phyloP scores from a whole-genome alignment of 129 eudicot genomes.

The Arctium lappa region DNA sequence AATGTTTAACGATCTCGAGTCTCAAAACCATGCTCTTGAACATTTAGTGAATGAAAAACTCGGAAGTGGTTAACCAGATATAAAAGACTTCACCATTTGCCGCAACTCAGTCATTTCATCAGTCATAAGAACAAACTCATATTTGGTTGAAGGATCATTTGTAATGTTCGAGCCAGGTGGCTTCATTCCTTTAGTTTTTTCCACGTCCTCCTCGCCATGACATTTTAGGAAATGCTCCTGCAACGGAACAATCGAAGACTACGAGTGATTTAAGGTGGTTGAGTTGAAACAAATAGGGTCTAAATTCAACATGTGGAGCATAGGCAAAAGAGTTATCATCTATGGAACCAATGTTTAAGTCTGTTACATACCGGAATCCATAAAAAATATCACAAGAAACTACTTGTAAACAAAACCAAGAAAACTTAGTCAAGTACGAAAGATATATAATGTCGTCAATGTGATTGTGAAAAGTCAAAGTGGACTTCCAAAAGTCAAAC shows the following conservation, averaged over 20 bases:
- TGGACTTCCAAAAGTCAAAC: conserved; percentile 4
- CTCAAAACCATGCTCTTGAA: too few species aligned
- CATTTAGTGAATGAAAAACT: too few species aligned
- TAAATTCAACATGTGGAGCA: conserved; percentile 45
- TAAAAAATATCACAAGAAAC: conserved; percentile 66
- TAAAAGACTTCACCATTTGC: too few species aligned
- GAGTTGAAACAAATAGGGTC: conserved; percentile 49
- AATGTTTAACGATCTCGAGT: too few species aligned
- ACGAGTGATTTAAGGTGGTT: conserved; percentile 55
- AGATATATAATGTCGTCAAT: not conserved
- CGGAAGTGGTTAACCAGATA: too few species aligned
- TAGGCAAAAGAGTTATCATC: conserved; percentile 65
- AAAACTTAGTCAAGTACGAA: not conserved
- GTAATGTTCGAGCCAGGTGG: too few species aligned
- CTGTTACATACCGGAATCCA: conserved; percentile 74
- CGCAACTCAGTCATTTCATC: too few species aligned
- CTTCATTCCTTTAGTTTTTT: too few species aligned
- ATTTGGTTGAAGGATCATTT: too few species aligned
- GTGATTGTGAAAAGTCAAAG: not conserved
- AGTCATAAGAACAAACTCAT: too few species aligned
- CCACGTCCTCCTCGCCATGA: too few species aligned
- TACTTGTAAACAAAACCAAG: conserved; percentile 40
- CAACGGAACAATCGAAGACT: conserved; percentile 50
- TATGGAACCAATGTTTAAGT: conserved; percentile 54
- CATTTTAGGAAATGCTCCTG: not conserved